Conservation (phyloP, 2,329 filamentous ascomycete genomes). For the Tolypocladium nubicola region DNA sequence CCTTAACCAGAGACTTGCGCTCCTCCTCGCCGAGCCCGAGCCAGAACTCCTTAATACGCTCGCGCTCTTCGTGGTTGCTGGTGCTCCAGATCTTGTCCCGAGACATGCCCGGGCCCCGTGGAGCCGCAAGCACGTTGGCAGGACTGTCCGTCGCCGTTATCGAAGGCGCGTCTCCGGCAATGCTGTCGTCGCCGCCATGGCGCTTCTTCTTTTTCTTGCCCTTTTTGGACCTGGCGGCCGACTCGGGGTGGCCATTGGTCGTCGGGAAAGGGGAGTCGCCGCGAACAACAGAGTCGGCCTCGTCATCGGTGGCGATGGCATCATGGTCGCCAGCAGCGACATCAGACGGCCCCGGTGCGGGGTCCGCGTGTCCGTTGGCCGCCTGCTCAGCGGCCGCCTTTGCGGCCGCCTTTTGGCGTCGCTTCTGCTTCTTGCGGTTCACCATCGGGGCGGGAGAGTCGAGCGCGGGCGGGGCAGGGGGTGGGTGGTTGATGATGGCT, state of each 20-base stretch:
- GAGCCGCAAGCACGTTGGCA: slow-evolving; percentile 16
- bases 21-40: slow-evolving; percentile 88
- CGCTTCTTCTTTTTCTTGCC: slow-evolving; percentile 62
- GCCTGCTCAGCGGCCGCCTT: slow-evolving; percentile 40
- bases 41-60: slow-evolving; percentile 98
- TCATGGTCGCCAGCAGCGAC: slow-evolving; percentile 31
- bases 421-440: slow-evolving; percentile 93
- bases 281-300: slow-evolving; percentile 30
- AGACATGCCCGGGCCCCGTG: slow-evolving; percentile 36
- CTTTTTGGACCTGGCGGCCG: slow-evolving; percentile 42
- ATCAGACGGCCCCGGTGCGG: slow-evolving; percentile 17
- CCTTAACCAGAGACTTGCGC: slow-evolving; percentile 88
- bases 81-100: slow-evolving; percentile 97
- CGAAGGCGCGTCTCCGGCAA: slow-evolving; percentile 6
- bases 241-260: slow-evolving; percentile 17
- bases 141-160: not conserved
- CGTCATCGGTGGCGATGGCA: slow-evolving; percentile 44
- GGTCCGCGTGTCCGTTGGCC: slow-evolving; percentile 30
- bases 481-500: slow-evolving; percentile 20
- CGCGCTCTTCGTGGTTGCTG: slow-evolving; percentile 83
- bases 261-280: slow-evolving; percentile 12
- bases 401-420: slow-evolving; percentile 74
- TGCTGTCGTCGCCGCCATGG: slow-evolving; percentile 14
- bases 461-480: slow-evolving; percentile 12
- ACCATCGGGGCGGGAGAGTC: slow-evolving; percentile 38